Evolutionary conservation across 768 basidiomycete species (phyloP).

Genomic region (Flagelloscypha sp.): DNA sequence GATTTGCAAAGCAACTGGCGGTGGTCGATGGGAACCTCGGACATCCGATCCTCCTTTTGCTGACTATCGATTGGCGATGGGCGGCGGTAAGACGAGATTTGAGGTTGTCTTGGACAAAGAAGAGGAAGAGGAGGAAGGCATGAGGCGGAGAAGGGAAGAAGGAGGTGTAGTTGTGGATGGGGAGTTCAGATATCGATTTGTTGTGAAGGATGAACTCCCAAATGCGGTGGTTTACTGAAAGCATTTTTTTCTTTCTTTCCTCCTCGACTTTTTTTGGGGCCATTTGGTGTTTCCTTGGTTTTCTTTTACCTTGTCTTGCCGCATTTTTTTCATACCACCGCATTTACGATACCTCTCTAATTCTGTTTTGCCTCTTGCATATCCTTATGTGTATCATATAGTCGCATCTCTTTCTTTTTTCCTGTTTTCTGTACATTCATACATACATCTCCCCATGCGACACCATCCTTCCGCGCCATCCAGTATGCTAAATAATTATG

Average conservation of each 20-base stretch:
- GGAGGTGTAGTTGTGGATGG: constrained; percentile 11
- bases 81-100: constrained; percentile 58
- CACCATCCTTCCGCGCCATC: no score
- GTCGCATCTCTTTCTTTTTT: no score
- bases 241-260: constrained; percentile 39
- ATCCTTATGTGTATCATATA: no score
- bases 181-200: constrained; percentile 17
- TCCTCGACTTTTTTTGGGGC: constrained; percentile 29
- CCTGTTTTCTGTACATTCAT: no score
- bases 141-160: constrained; percentile 21
- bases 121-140: constrained; percentile 37
- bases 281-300: background rate
- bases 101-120: constrained; percentile 66
- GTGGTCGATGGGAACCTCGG: constrained; percentile 68
- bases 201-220: constrained; percentile 32
- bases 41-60: constrained; percentile 16
- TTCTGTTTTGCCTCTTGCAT: constrained; percentile 25
- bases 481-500: no score
- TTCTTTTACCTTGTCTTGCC: background rate
- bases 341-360: constrained; percentile 16
- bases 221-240: constrained; percentile 32
- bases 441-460: no score
- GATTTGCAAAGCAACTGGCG: constrained; percentile 72
- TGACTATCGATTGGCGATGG: constrained; percentile 49
- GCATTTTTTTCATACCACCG: constrained; percentile 11